Evolutionary conservation across 139 green algal genomes (phyloP).

Genomic region (Micromonas pusilla): DNA sequence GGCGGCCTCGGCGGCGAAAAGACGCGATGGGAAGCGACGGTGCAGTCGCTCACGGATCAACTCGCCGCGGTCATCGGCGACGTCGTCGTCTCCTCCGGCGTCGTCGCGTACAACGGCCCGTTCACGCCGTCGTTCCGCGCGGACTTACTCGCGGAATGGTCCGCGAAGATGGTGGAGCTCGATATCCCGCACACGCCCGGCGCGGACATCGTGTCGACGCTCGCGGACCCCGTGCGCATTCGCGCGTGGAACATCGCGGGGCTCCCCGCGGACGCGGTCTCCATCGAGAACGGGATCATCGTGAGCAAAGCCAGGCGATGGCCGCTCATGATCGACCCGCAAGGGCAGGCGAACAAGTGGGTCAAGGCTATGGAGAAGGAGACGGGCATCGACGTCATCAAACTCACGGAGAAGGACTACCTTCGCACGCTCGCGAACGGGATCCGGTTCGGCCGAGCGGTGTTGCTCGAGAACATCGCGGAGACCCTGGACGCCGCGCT

Average conservation of each 20-base stretch:
- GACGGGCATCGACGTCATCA: conserved; percentile 66
- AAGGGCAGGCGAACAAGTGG: conserved; percentile 74
- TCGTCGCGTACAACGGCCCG: conserved; percentile 55
- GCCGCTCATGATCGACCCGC: conserved; percentile 74
- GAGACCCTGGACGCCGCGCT: conserved; percentile 64
- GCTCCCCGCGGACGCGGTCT: conserved; percentile 55
- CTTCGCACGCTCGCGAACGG: conserved; percentile 67
- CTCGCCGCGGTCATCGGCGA: conserved; percentile 69
- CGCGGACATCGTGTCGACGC: conserved; percentile 49
- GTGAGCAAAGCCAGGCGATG: conserved; percentile 63
- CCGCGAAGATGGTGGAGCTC: conserved; percentile 37
- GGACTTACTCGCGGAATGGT: conserved; percentile 47
- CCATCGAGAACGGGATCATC: conserved; percentile 70
- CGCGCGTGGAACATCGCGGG: conserved; percentile 62
- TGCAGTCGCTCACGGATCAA: conserved; percentile 52
- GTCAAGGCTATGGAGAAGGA: conserved; percentile 71
- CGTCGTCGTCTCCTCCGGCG: conserved; percentile 50
- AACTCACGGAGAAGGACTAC: conserved; percentile 67
- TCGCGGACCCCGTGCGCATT: conserved; percentile 63
- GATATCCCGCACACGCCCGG: conserved; percentile 49
- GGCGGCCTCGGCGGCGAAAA: conserved; percentile 67
- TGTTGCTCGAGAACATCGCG: conserved; percentile 65
- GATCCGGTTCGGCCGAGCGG: conserved; percentile 44
- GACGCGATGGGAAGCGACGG: conserved; percentile 56
- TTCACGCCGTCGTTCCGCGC: conserved; percentile 64